Evolutionary conservation across 1,284 basidiomycete species (phyloP), one percentile per base, ranked within the genome.

Genomic region (Sporisorium exsertum): DNA sequence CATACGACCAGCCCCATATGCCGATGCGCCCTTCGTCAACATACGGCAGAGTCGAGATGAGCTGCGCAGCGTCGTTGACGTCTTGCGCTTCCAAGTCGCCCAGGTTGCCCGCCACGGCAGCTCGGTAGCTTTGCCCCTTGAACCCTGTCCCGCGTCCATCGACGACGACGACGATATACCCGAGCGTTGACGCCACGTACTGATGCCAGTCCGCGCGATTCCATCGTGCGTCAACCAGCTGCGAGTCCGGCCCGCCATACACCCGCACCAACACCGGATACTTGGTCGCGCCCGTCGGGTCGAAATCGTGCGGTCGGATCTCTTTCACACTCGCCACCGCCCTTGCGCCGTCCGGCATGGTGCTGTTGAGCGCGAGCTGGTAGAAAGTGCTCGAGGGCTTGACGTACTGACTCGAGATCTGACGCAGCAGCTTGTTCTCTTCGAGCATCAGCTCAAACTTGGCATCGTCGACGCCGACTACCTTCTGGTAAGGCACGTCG

Each of bases 131-230:
- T 33, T 94, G 89, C 0, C 96, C 96, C 84, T 92, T 93, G 87
- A 89, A 93, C 1, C 96, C 96, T 0, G 96, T 98, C 0, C 95
- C 95, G n/a, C 95, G 90, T 0, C 94, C 94, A 84, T 98, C 96
- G 46, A 97, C 91, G 15, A 90, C 87, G 51, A 97, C 93, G 27
- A 96, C 88, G 50, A 99, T 89, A 85, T 96, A 97, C 75, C 94
- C 91, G 47, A 94, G 87, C 32, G 90, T 89, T 74, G 92, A 92
- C 2, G 92, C 92, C 24, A 97, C 89, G 86, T 92, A 96, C 68
- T 93, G 89, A 79, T 94, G 91, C 94, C 94, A 98, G 29, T 79
- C 77, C 3, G 68, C 65, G 3, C 78, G 61, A 12, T 65, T 65
- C 60, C 65, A 80, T 2, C 56, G 18, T 12, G 61, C 65, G 58